These are phyloP conservation scores for Coemansia sp. DNA, from an alignment of 192 early-diverging fungal genomes.

Conservation along the genomic window DNA sequence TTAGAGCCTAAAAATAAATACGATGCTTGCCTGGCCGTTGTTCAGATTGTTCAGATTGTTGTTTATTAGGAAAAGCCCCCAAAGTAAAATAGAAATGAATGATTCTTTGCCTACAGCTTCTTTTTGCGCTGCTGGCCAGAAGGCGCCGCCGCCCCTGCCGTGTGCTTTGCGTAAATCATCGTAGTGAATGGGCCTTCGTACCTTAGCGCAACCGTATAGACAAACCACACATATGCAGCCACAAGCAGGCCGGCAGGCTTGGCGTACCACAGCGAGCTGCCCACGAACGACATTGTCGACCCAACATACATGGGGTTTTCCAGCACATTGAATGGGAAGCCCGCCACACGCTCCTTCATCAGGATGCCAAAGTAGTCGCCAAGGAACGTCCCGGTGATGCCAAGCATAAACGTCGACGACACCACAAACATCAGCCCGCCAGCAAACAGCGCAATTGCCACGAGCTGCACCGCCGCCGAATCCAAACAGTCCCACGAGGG, in stretches of 20 bases:
- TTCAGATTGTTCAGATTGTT: too few species aligned
- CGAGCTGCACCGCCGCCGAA: constrained; percentile 44
- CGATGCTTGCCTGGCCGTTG: not conserved
- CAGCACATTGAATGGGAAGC: constrained; percentile 89
- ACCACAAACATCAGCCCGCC: constrained; percentile 77
- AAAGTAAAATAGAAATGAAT: not conserved
- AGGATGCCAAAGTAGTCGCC: constrained; percentile 96
- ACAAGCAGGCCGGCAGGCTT: constrained; percentile 73
- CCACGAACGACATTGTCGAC: constrained; percentile 84
- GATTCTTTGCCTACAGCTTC: constrained; percentile 23
- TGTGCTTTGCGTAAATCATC: constrained; percentile 73
- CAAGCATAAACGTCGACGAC: constrained; percentile 83
- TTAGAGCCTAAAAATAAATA: not conserved
- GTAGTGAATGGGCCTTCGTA: constrained; percentile 86
- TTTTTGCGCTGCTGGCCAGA: constrained; percentile 28
- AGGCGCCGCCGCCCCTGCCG: constrained; percentile 6
- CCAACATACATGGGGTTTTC: constrained; percentile 97
- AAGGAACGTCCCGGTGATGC: constrained; percentile 90
- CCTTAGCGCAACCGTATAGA: constrained; percentile 74
- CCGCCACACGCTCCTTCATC: constrained; percentile 81
- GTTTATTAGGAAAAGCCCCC: too few species aligned
- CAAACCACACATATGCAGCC: constrained; percentile 68
- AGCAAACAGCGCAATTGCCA: constrained; percentile 57
- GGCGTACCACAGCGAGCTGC: constrained; percentile 77
- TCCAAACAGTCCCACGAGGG: constrained; percentile 61